phyloP scores from a whole-genome alignment of 148 eudicot species.

The Rhododendron simsii region DNA sequence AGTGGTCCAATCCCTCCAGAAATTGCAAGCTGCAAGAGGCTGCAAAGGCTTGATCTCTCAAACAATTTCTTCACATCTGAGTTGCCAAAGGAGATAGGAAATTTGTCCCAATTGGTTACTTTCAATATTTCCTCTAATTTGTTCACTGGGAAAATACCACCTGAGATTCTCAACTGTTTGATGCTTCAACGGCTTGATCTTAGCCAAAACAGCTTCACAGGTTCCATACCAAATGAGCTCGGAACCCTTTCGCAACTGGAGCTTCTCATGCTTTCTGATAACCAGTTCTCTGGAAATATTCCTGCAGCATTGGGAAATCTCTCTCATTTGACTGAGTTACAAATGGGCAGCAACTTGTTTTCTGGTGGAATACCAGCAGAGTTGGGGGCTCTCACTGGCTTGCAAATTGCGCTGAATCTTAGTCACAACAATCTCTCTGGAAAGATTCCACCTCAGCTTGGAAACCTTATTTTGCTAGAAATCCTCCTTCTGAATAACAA shows the following conservation, averaged over 20 bases:
- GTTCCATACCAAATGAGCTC: conserved; percentile 53
- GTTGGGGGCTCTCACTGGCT: conserved; percentile 62
- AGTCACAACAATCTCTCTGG: conserved; percentile 80
- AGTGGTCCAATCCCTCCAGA: conserved; percentile 68
- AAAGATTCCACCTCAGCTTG: conserved; percentile 72
- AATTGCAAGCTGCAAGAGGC: conserved; percentile 55
- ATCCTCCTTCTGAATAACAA: conserved; percentile 70
- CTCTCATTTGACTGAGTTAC: conserved; percentile 68
- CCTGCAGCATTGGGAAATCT: conserved; percentile 75
- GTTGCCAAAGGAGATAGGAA: conserved; percentile 81
- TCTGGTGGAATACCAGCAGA: conserved; percentile 73
- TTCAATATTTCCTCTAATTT: conserved; percentile 76
- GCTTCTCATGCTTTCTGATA: conserved; percentile 80
- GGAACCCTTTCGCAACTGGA: conserved; percentile 74
- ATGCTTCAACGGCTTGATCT: conserved; percentile 90
- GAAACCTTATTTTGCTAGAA: conserved; percentile 73
- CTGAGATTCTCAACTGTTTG: conserved; percentile 66
- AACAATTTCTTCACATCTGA: conserved; percentile 57
- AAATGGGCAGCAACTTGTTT: conserved; percentile 79
- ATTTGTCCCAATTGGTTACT: conserved; percentile 54
- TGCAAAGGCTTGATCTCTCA: conserved; percentile 85
- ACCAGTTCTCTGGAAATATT: conserved; percentile 63
- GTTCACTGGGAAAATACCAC: conserved; percentile 60
- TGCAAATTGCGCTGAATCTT: conserved; percentile 85
- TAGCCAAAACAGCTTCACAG: conserved; percentile 60